Base-by-base conservation (phyloP, 1,284 basidiomycete species). In the Malassezia yamatoensis region DNA sequence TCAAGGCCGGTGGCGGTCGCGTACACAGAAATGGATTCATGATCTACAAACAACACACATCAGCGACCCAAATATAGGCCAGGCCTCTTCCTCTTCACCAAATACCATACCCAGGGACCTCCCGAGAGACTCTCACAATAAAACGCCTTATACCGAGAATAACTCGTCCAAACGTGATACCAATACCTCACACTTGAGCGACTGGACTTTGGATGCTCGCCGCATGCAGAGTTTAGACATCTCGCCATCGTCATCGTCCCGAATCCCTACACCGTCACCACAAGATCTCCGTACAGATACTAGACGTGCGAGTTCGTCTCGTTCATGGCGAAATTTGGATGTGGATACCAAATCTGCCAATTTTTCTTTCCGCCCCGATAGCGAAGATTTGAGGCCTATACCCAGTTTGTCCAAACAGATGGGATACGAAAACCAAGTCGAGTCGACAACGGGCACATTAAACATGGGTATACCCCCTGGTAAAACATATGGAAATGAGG, bases 221-320 rank as follows among this genome's bases (percentile, higher is more conserved):
- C 45, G 45, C 45, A 21, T 39, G 47, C 47, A 38, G 13, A 18
- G 41, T 16, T 21, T 39, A 32, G 20, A 47, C 8, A 36, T 41
- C 40, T 45, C 49, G 16, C 51, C 54, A 8, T 29, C 24, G 7
- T 29, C 24, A 29, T 29, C 24, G 7, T 29, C 24, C 24, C 24
- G 24, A 4, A 21, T 21, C 21, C 39, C 41, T 44, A 56, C 54
- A 12, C 54, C 54, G 18, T 51, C 54, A 20, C 49, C 47, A 13
- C 18, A 45, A 15, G 24, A 45, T 16, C 10, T 13, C 13, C 41
- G 41, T 32, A 24, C 8, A 10, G 41, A 43, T 12, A 7, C 5
- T 9, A 29, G 24, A 29, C 24, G 7, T 29, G 4, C 24, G 24
- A 29, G 24, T 29, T 3, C 13, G 5, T n/a, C 39, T 9, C 13